These are phyloP conservation scores for Colletotrichum godetiae DNA, from an alignment of 2,329 filamentous ascomycete genomes.

Conservation along the genomic window DNA sequence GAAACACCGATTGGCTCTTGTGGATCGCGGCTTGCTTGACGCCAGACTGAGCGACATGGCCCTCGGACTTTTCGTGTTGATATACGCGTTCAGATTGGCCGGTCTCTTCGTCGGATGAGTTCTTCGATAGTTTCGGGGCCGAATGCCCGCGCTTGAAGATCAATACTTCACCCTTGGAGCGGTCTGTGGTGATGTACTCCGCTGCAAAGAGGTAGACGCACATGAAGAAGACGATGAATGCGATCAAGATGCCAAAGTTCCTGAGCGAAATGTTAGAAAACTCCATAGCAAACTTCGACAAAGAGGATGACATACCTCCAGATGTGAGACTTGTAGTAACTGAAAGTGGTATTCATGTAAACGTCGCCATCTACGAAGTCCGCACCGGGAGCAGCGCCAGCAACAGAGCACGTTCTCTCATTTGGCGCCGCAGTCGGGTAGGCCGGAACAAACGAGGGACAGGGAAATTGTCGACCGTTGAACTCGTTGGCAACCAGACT, in stretches of 20 bases:
- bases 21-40: conserved; percentile 31
- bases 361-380: conserved; percentile 54
- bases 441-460: conserved; percentile 37
- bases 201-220: conserved; percentile 59
- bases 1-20: conserved; percentile 71
- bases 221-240: conserved; percentile 60
- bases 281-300: neutral
- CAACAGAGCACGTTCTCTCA: conserved; percentile 54
- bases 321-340: conserved; percentile 55
- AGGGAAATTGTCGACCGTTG: conserved; percentile 58
- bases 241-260: conserved; percentile 67
- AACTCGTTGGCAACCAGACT: conserved; percentile 75
- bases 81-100: neutral
- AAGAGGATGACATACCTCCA: conserved; percentile 48
- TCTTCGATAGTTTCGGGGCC: neutral
- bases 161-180: conserved; percentile 70
- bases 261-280: conserved; percentile 57
- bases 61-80: neutral
- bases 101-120: neutral
- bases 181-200: conserved; percentile 57
- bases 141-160: conserved; percentile 62
- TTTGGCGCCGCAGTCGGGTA: conserved; percentile 37
- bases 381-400: conserved; percentile 56
- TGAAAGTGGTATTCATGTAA: conserved; percentile 55
- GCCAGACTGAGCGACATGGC: conserved; percentile 31